These are phyloP conservation scores for Phytophthora ohioensis DNA, from an alignment of 352 stramenopile genomes.

Conservation along the genomic window DNA sequence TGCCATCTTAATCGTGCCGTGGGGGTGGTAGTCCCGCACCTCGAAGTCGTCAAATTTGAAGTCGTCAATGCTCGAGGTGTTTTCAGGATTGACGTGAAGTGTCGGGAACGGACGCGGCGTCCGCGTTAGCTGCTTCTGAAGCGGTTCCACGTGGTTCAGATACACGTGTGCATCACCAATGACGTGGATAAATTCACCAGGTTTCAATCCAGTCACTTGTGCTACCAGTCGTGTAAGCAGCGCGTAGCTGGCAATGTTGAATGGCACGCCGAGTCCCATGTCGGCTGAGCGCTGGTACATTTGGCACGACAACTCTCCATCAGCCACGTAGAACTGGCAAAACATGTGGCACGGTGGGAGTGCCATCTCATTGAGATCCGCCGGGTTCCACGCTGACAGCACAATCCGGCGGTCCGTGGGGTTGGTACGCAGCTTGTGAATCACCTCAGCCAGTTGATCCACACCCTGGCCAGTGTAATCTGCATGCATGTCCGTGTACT, in stretches of 20 bases:
- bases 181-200: conserved; percentile 98
- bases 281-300: conserved; percentile 99
- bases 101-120: conserved; percentile 96
- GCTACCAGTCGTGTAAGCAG: conserved; percentile 97
- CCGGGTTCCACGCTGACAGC: conserved; percentile 99
- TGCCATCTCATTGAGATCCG: conserved; percentile 97
- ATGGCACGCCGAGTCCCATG: conserved; percentile 99
- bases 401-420: conserved; percentile 98
- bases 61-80: conserved; percentile 94
- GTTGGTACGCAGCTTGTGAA: conserved; percentile 98
- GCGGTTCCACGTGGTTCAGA: conserved; percentile 98
- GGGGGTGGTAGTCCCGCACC: conserved; percentile 96
- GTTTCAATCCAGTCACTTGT: conserved; percentile 93
- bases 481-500: conserved; percentile 98
- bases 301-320: conserved; percentile 87
- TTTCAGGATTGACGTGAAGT: conserved; percentile 89
- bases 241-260: conserved; percentile 99
- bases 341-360: conserved; percentile 99
- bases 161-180: conserved; percentile 99
- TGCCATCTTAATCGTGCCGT: conserved; percentile 99
- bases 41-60: conserved; percentile 98
- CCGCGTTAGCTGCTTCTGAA: conserved; percentile 96
- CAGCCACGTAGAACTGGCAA: conserved; percentile 94
- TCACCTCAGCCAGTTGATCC: conserved; percentile 98
- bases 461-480: conserved; percentile 99